Percentiles rank a stretch among this genome's conserved stretches.
Conservation (phyloP, 2,329 filamentous ascomycete genomes). For the Aureobasidium vineae region DNA sequence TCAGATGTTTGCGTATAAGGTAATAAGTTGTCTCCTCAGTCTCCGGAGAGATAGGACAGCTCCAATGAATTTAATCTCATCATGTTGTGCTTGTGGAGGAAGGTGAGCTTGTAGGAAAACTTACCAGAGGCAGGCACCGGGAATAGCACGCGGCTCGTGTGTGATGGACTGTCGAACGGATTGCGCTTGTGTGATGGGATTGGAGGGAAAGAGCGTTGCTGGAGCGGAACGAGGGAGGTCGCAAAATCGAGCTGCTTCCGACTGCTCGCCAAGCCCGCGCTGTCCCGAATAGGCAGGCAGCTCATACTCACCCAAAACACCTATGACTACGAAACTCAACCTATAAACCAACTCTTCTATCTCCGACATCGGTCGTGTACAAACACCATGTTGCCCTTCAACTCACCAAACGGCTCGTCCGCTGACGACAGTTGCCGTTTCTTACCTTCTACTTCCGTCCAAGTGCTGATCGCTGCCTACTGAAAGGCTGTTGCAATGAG, state of each 20-base stretch:
- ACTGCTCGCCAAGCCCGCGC: neutral
- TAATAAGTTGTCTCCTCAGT: conserved; percentile 29
- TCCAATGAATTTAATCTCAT: conserved; percentile 30
- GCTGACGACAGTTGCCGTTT: conserved; percentile 16
- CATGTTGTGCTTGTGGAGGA: conserved; percentile 16
- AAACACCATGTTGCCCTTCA: neutral
- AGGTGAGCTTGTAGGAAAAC: neutral
- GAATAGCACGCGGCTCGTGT: neutral
- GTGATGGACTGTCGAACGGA: neutral
- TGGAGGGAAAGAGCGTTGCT: conserved; percentile 7
- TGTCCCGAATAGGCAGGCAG: conserved; percentile 12
- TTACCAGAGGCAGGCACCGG: neutral
- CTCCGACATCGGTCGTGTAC: conserved; percentile 17
- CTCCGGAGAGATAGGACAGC: conserved; percentile 30
- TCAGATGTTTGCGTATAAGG: conserved; percentile 30
- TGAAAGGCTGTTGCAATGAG: neutral
- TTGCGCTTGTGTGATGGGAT: conserved; percentile 12
- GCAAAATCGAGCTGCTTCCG: neutral
- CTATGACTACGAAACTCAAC: neutral
- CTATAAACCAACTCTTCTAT: neutral
- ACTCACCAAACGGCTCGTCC: neutral
- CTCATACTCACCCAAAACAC: neutral
- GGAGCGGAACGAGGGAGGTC: conserved; percentile 1
- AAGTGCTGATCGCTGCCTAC: conserved; percentile 24
- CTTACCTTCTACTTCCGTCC: conserved; percentile 24